A percentile compares a stretch with the other conserved stretches of the same genome.
phyloP scores from a whole-genome alignment of 139 green algal genomes.

The Zygnema cylindricum region DNA sequence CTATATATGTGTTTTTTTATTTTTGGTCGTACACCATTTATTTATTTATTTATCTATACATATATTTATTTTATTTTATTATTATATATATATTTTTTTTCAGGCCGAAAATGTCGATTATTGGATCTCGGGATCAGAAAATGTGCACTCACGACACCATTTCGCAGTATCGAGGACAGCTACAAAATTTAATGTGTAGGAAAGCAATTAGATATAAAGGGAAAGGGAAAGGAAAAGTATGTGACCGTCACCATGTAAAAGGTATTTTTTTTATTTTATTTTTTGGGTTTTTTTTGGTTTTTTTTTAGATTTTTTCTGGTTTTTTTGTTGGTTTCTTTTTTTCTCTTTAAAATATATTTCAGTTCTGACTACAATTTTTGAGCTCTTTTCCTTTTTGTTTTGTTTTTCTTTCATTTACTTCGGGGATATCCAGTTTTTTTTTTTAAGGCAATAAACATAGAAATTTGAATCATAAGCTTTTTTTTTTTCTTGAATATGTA shows the following conservation, averaged over 20 bases:
- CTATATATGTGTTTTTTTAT: neutral
- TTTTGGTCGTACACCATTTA: neutral
- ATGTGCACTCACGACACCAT: slow-evolving; percentile 78
- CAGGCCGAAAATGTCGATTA: slow-evolving; percentile 74
- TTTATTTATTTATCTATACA: neutral
- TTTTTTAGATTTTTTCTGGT: neutral
- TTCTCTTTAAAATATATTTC: neutral
- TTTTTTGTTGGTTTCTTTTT: neutral
- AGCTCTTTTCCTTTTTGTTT: too few species aligned
- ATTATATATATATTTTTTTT: neutral
- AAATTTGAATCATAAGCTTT: neutral
- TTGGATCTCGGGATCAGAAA: slow-evolving; percentile 88
- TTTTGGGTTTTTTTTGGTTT: slow-evolving; percentile 10
- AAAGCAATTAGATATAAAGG: too few species aligned
- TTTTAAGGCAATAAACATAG: neutral
- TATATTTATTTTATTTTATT: neutral
- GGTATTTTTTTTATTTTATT: slow-evolving; percentile 13
- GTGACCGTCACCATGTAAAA: slow-evolving; percentile 5
- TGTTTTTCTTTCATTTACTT: too few species aligned
- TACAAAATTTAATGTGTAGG: slow-evolving; percentile 81
- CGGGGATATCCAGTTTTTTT: too few species aligned
- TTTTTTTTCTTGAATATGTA: neutral
- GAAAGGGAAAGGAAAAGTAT: neutral
- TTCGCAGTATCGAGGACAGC: slow-evolving; percentile 53
- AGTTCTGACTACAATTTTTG: too few species aligned